Percentiles rank a stretch among this genome's conserved stretches.
Conservation (phyloP, 169 alveolate species). For the Cryptosporidium tyzzeri region DNA sequence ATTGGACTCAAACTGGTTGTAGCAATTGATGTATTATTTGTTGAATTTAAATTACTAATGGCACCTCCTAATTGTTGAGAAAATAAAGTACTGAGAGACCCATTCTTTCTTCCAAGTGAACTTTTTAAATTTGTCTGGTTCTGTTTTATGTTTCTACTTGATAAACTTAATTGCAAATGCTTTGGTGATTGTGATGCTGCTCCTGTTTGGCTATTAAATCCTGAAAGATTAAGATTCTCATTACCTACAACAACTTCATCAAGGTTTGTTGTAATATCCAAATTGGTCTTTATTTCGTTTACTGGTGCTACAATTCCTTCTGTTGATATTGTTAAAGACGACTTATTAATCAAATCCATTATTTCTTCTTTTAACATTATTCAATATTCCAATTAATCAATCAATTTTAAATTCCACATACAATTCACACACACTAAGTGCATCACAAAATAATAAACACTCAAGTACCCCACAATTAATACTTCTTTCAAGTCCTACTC, state of each 20-base stretch:
- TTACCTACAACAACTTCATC: not conserved
- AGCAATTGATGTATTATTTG: not conserved
- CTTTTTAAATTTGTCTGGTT: not conserved
- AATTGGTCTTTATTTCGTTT: not conserved
- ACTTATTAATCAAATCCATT: slow-evolving; percentile 17
- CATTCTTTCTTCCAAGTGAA: slow-evolving; percentile 3
- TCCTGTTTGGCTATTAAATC: not conserved
- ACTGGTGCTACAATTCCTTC: slow-evolving; percentile 6
- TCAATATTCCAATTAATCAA: not conserved
- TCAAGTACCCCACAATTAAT: not conserved
- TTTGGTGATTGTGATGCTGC: not conserved
- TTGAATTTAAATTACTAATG: slow-evolving; percentile 3
- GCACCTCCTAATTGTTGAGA: slow-evolving; percentile 21
- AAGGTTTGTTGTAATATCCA: slow-evolving; percentile 25
- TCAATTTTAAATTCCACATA: not conserved
- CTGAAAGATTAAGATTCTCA: slow-evolving; percentile 37
- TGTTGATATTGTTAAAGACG: slow-evolving; percentile 12
- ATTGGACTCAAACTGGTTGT: slow-evolving; percentile 23
- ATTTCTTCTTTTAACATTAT: slow-evolving; percentile 4
- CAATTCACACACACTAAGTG: not conserved
- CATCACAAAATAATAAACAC: not conserved
- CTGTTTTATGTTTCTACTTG: not conserved
- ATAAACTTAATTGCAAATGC: slow-evolving; percentile 2
- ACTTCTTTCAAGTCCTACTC: not conserved
- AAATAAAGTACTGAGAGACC: slow-evolving; percentile 23